Conservation (phyloP, 495 filamentous ascomycete species). For the Eremomyces bilateralis region DNA sequence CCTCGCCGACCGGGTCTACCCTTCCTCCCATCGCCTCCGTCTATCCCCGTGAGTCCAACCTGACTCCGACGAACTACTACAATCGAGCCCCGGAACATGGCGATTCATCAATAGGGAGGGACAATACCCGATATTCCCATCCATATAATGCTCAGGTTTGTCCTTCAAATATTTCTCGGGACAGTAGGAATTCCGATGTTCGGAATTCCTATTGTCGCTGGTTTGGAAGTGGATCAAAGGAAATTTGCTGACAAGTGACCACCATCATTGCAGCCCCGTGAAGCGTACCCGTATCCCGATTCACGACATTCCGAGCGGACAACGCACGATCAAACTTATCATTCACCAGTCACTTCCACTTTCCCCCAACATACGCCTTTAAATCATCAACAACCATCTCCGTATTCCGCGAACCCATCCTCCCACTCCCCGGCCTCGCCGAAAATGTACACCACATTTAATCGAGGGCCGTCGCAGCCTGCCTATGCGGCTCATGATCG, state of each 20-base stretch:
- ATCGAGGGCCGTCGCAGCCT: slow-evolving; percentile 10
- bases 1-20: slow-evolving; percentile 14
- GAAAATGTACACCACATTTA: slow-evolving; percentile 8
- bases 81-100: slow-evolving; percentile 25
- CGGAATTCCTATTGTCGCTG: too few relatives aligned
- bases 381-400: slow-evolving; percentile 8
- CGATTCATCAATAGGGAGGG: slow-evolving; percentile 11
- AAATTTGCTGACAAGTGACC: slow-evolving; percentile 7
- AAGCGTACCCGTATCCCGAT: slow-evolving; percentile 12
- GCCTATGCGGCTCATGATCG: slow-evolving; percentile 5
- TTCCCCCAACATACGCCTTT: slow-evolving; percentile 12
- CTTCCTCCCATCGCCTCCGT: slow-evolving; percentile 17
- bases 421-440: slow-evolving; percentile 14
- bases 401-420: slow-evolving; percentile 7
- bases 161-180: too few relatives aligned
- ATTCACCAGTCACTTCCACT: slow-evolving; percentile 6
- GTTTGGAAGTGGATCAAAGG: too few relatives aligned
- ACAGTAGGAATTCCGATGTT: too few relatives aligned
- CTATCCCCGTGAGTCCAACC: slow-evolving; percentile 10
- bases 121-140: slow-evolving; percentile 13
- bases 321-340: slow-evolving; percentile 8
- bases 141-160: slow-evolving; percentile 21
- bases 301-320: slow-evolving; percentile 5
- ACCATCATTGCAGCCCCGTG: slow-evolving; percentile 10
- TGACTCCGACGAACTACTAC: slow-evolving; percentile 22